Base-by-base conservation (phyloP, 208 protist species). In the Acanthamoeba quina region DNA sequence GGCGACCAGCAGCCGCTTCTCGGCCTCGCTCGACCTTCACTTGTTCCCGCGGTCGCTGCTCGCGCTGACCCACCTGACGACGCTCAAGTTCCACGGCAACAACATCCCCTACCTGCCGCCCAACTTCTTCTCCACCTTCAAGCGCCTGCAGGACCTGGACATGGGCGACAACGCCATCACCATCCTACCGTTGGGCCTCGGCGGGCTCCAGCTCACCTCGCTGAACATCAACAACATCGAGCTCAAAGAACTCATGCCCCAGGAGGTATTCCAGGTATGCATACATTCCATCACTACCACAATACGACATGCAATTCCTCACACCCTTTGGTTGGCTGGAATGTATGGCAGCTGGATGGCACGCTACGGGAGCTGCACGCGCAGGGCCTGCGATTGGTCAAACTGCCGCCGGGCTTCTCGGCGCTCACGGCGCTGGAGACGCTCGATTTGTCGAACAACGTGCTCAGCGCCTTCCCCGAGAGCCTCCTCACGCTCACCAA, bases 141-240 rank as follows among this genome's bases (percentile, higher is more conserved):
- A n/a, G 15, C 49, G 34, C 21, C 54, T 90, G 82, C 26, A 11
- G 24, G 49, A 64, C 34, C 82, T 90, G 13, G 82, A 90, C 44
- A 90, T 90, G 82, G 82, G 82, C 49, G 54, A 68, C 82, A 90
- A 90, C 34, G n/a, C 82, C 31, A 60, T 90, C 82, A 90, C 82
- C 9, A 29, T 26, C n/a, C 52, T 90, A 13, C 82, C 82, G 7
- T 11, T 15, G 34, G 82, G 82, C 82, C 58, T 90, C n/a, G 82
- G 58, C 34, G 49, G 82, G 7, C 82, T 90, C 49, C 82, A 60
- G 58, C 82, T 90, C 9, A 34, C 31, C 26, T 70, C 31, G 21
- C 58, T 90, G 52, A 68, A 70, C 82, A 90, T 90, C 34, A 68
- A 90, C 41, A 68, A 66, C 34, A 10, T 90, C n/a, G 72, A 26